These are phyloP conservation scores for Vaccinium corymbosum DNA, from an alignment of 148 eudicot genomes.

Conservation along the genomic window DNA sequence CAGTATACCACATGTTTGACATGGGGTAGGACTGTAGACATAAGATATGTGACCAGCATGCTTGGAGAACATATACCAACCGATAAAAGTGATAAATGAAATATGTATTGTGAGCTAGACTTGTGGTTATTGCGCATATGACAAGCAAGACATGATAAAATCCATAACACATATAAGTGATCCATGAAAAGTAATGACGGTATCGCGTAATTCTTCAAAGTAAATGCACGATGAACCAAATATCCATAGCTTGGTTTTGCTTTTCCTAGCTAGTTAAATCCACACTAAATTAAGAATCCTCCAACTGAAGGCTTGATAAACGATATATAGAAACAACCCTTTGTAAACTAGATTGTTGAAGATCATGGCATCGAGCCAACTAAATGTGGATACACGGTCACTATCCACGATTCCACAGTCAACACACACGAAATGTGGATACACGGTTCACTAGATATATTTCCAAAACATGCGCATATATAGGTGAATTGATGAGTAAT, in stretches of 20 bases:
- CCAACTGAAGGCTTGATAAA: neutral
- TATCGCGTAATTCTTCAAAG: neutral
- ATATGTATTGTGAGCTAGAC: neutral
- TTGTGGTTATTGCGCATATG: no score
- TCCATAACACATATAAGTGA: neutral
- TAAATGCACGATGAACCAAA: neutral
- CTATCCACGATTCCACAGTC: neutral
- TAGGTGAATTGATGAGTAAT: neutral
- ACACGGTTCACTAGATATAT: neutral
- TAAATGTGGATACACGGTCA: neutral
- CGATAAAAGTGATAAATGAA: neutral
- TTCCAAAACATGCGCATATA: neutral
- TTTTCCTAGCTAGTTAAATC: neutral
- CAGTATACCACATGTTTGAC: neutral
- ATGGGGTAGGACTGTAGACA: neutral
- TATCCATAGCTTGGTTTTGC: neutral
- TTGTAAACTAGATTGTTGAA: neutral
- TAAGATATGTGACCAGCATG: neutral
- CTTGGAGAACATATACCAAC: neutral
- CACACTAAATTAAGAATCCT: neutral
- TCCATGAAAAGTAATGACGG: neutral
- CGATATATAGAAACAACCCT: neutral
- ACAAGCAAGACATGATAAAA: neutral
- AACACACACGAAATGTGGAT: neutral
- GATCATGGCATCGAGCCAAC: neutral